Evolutionary conservation across 495 filamentous ascomycete species (phyloP), one percentile per base, ranked within the genome.

Genomic region (Hypoxylon fuscum): DNA sequence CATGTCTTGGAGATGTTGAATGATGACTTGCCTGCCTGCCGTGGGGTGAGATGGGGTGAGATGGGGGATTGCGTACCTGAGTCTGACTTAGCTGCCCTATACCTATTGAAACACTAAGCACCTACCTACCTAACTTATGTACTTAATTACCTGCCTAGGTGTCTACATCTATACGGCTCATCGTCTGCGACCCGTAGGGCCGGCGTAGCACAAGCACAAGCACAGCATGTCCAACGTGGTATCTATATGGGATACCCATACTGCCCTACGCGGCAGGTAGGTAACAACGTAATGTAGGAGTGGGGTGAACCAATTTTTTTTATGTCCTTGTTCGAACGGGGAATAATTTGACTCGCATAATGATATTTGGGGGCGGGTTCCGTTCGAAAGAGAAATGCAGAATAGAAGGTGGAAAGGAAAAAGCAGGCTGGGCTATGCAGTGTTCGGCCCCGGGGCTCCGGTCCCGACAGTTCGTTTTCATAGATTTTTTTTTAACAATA

Each of bases 41-140:
- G 37, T 29, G 22, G 22, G 3, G 11, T 57, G 44, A 23, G 42
- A 46, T 31, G n/a, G n/a, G n/a, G n/a, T n/a, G n/a, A n/a, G n/a
- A n/a, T n/a, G n/a, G n/a, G n/a, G n/a, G n/a, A n/a, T n/a, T n/a
- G 43, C 31, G 53, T 57, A 37, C 54, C 43, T 57, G 54, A 47
- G 25, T n/a, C 25, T 27, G 3, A 27, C 25, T 32, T 29, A 48
- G 54, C 22, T n/a, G n/a, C n/a, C n/a, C n/a, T n/a, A n/a, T n/a
- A n/a, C n/a, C n/a, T n/a, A n/a, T n/a, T n/a, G n/a, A n/a, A n/a
- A n/a, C n/a, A n/a, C n/a, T n/a, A n/a, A n/a, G n/a, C n/a, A n/a
- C n/a, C n/a, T n/a, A n/a, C 22, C 23, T 56, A 47, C 25, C 25
- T 27, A 27, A 27, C 8, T 3, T 8, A 27, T 27, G 25, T 27